Base-by-base conservation (phyloP, 208 protist species). In the Ichthyophonus hoferi region DNA sequence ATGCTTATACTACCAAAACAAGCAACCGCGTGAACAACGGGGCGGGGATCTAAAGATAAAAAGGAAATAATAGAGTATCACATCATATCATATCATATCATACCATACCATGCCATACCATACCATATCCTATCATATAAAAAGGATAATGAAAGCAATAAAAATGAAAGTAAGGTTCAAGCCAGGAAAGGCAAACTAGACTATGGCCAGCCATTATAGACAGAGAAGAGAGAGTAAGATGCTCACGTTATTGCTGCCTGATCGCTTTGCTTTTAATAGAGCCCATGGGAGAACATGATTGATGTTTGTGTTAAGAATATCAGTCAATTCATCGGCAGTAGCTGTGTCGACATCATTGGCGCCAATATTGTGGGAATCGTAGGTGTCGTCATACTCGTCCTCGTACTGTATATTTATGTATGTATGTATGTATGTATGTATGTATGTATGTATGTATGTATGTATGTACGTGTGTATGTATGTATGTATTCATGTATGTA, bases 321-420 rank as follows among this genome's bases (percentile, higher is more conserved):
- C 40, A 79, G 17, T 1, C 12, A 12, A 14, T 37, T 78, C 35
- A 58, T 58, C 38, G 83, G 3, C 42, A 34, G 2, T 77, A 84
- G n/a, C n/a, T n/a, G n/a, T n/a, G 50, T 67, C 50, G 50, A 67
- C 50, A 67, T 67, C 83, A 37, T 77, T 42, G 31, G 24, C 42
- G 50, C 42, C 83, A 58, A 78, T 39, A 37, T 37, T 35, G 17
- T 50, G n/a, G 12, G 14, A 41, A 78, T 87, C 38, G 41, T 50
- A 78, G 7, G 38, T 87, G 42, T 87, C 42, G 35, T 87, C 42
- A 78, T 87, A 78, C 14, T 87, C 42, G 37, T 87, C 42, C 17
- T 87, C 50, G 41, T 87, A 77, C 38, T 67, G 50, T 67, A 24
- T 67, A 24, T 67, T 7, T 67, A 24, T 67, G 50, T 67, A 24